These are phyloP conservation scores for Solanum appendiculatum DNA, from an alignment of 257 asterid species.

Conservation along the genomic window DNA sequence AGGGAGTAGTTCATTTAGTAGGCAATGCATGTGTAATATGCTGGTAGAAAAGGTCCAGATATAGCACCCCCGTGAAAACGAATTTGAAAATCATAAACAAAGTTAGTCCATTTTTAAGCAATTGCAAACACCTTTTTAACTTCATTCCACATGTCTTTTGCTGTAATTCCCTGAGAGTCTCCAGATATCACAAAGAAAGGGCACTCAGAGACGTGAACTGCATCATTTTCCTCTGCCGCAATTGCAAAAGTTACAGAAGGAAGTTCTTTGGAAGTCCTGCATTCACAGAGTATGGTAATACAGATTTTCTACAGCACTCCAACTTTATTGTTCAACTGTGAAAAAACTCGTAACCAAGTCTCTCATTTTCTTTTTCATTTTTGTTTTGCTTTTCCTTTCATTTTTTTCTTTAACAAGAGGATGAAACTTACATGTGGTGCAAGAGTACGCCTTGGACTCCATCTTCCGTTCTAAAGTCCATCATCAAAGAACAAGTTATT, in stretches of 20 bases:
- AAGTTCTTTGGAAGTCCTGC: conserved; percentile 66
- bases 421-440: conserved; percentile 78
- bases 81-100: conserved; percentile 1
- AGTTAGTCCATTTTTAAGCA: background rate
- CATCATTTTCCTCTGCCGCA: conserved; percentile 73
- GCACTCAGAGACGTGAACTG: conserved; percentile 77
- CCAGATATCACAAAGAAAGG: conserved; percentile 84
- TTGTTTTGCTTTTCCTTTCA: background rate
- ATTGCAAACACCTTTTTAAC: conserved; percentile 59
- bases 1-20: background rate
- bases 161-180: conserved; percentile 53
- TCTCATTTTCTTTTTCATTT: background rate
- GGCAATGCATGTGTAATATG: background rate
- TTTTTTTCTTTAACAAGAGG: background rate
- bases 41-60: background rate
- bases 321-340: background rate
- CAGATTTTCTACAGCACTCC: background rate
- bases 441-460: conserved; percentile 63
- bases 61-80: conserved; percentile 2
- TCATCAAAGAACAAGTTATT: background rate
- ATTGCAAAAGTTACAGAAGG: conserved; percentile 81
- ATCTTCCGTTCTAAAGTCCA: conserved; percentile 48
- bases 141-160: conserved; percentile 95
- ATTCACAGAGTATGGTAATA: conserved; percentile 6
- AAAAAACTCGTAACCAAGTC: background rate